A percentile compares a stretch with the other conserved stretches of the same genome.
Evolutionary conservation across 225 moss, liverwort and hornwort genomes (phyloP).

Genomic region (Takakia lepidozioides): DNA sequence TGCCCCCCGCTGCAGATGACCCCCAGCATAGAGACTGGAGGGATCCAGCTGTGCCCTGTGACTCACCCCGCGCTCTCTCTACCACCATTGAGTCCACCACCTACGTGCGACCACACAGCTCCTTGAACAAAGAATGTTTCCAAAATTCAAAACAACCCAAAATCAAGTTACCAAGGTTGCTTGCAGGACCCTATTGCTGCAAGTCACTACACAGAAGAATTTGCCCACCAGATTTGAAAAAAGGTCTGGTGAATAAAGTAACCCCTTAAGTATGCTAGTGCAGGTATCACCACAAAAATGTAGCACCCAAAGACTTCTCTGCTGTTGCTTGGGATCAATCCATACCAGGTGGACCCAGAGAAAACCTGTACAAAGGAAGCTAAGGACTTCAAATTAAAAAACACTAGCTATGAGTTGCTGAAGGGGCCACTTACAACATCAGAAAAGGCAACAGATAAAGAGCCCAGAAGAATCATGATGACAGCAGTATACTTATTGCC

Average conservation of each 20-base stretch:
- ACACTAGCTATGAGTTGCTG: slow-evolving; percentile 1
- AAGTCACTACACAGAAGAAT: background rate
- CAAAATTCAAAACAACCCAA: background rate
- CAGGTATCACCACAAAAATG: no score
- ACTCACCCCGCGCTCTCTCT: slow-evolving; percentile 59
- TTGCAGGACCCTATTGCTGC: background rate
- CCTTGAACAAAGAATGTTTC: no score
- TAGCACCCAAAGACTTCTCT: background rate
- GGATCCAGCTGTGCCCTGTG: slow-evolving; percentile 56
- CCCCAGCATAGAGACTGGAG: slow-evolving; percentile 71
- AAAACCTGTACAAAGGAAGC: background rate
- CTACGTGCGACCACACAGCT: no score
- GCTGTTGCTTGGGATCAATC: background rate
- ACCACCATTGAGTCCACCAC: slow-evolving; percentile 72
- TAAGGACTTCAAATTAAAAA: background rate
- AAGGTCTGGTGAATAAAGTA: background rate
- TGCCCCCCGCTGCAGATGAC: slow-evolving; percentile 55
- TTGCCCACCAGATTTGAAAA: background rate
- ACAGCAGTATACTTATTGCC: slow-evolving; percentile 51
- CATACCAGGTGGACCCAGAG: no score
- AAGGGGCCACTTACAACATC: slow-evolving; percentile 64
- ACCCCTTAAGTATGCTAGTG: no score
- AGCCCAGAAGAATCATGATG: slow-evolving; percentile 50
- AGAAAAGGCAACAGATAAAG: slow-evolving; percentile 92
- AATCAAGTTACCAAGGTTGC: background rate